A percentile compares a stretch with the other conserved stretches of the same genome.
Evolutionary conservation across 345 rosid genomes (phyloP).

Genomic region (Brassica cretica): DNA sequence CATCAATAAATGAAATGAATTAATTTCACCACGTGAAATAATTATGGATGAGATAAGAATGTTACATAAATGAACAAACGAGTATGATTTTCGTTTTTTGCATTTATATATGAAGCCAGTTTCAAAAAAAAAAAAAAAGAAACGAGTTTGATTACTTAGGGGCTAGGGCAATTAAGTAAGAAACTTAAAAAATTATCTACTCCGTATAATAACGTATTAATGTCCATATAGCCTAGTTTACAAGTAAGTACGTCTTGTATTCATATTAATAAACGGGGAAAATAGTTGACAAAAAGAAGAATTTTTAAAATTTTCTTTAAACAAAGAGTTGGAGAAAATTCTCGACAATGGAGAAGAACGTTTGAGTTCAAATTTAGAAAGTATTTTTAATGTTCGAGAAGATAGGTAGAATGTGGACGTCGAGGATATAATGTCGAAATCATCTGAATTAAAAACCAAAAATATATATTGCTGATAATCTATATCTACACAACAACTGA

Average conservation of each 20-base stretch:
- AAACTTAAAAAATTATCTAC: too few relatives aligned
- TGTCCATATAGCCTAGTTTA: not conserved
- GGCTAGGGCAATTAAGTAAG: too few relatives aligned
- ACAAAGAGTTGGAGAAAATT: not conserved
- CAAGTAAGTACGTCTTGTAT: not conserved
- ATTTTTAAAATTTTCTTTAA: not conserved
- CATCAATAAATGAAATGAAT: not conserved
- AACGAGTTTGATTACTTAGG: too few relatives aligned
- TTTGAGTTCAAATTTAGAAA: not conserved
- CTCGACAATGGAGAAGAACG: not conserved
- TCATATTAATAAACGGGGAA: not conserved
- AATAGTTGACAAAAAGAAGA: not conserved
- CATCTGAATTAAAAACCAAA: not conserved
- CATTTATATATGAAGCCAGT: too few relatives aligned
- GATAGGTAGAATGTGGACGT: slow-evolving; percentile 21
- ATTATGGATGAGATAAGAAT: not conserved
- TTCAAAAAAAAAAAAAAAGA: too few relatives aligned
- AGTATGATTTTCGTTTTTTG: too few relatives aligned
- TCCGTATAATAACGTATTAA: not conserved
- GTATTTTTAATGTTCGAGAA: slow-evolving; percentile 5
- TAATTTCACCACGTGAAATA: not conserved
- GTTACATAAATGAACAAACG: too few relatives aligned
- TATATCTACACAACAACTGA: not conserved
- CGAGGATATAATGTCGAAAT: slow-evolving; percentile 9
- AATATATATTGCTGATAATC: not conserved